These are phyloP conservation scores for Pythium grandisporangium DNA, from an alignment of 352 stramenopile genomes.

Conservation along the genomic window DNA sequence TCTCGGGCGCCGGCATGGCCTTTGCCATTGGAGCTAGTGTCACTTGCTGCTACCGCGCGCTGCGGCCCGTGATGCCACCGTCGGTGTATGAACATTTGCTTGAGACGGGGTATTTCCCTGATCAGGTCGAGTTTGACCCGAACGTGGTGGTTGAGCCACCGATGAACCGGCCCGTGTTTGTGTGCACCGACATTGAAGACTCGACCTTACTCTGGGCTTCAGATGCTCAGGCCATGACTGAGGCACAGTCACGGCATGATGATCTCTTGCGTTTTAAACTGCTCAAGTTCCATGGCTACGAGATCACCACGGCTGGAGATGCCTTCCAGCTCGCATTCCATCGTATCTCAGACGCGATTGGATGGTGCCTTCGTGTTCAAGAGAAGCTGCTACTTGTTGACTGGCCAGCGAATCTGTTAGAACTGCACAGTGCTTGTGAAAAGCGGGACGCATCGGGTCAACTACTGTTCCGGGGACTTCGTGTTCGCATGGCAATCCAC, in stretches of 20 bases:
- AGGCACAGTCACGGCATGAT: conserved; percentile 67
- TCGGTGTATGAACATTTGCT: conserved; percentile 59
- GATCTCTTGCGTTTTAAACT: conserved; percentile 51
- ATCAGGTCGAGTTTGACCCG: conserved; percentile 9
- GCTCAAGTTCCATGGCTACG: conserved; percentile 50
- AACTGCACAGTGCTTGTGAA: conserved; percentile 27
- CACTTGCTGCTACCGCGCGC: conserved; percentile 50
- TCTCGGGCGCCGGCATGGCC: conserved; percentile 43
- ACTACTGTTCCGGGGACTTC: conserved; percentile 55
- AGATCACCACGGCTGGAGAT: conserved; percentile 73
- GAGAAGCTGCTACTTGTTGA: conserved; percentile 44
- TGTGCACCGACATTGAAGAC: conserved; percentile 78
- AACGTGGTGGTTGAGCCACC: conserved; percentile 31
- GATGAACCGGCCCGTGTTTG: conserved; percentile 46
- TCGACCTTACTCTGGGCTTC: conserved; percentile 60
- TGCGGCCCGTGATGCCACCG: conserved; percentile 45
- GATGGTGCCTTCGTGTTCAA: conserved; percentile 56
- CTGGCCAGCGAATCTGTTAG: conserved; percentile 40
- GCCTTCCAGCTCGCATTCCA: conserved; percentile 79
- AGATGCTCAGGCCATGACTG: conserved; percentile 33
- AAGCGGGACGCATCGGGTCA: conserved; percentile 47
- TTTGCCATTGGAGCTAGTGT: conserved; percentile 52
- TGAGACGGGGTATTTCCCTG: conserved; percentile 46
- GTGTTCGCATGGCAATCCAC: conserved; percentile 76
- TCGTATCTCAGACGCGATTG: conserved; percentile 47